Percentiles rank a stretch among this genome's conserved stretches.
Conservation (phyloP, 768 basidiomycete species). For the Podaxis sp. region DNA sequence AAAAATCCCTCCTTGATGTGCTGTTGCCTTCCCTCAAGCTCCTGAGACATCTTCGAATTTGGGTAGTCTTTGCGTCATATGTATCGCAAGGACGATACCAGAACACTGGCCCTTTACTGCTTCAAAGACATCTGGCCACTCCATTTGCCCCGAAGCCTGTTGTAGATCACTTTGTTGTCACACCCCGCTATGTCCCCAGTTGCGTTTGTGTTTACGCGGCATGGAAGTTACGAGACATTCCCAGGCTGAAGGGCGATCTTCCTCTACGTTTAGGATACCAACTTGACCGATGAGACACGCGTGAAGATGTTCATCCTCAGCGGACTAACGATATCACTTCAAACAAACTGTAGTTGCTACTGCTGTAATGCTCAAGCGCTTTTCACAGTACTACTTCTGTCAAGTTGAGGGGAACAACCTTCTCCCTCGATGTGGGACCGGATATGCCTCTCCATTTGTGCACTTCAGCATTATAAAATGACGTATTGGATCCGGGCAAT, state of each 20-base stretch:
- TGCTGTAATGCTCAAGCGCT: conserved; percentile 13
- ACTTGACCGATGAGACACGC: conserved; percentile 30
- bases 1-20: neutral
- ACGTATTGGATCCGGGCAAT: neutral
- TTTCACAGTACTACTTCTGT: neutral
- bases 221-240: neutral
- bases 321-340: neutral
- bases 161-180: neutral
- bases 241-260: conserved; percentile 23
- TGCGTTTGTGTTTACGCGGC: neutral
- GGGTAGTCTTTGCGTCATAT: neutral
- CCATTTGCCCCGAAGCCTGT: neutral
- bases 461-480: neutral
- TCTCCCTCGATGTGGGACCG: neutral
- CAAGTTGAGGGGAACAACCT: neutral
- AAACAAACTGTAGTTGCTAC: conserved; percentile 21
- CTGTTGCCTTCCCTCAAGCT: neutral
- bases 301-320: conserved; percentile 30
- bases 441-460: neutral
- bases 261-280: conserved; percentile 32
- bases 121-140: neutral
- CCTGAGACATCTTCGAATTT: neutral
- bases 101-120: too few species aligned
- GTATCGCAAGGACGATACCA: neutral
- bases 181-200: neutral